These are phyloP conservation scores for Pleodorina starrii DNA, from an alignment of 139 green algal species.

Conservation along the genomic window DNA sequence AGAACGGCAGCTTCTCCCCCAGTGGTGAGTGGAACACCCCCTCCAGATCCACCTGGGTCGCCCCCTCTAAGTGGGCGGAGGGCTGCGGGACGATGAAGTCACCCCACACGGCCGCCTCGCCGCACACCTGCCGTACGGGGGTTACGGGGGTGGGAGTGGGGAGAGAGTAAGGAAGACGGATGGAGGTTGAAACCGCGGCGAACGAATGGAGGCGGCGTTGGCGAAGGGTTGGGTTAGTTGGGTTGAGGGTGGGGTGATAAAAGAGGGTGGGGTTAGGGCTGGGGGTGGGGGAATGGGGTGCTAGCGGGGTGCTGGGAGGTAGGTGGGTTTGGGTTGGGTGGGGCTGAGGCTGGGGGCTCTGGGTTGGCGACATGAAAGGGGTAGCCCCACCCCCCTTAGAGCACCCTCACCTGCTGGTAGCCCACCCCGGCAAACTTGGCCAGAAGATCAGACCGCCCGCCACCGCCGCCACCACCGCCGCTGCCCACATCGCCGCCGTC, in stretches of 20 bases:
- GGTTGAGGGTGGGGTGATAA: too few relatives aligned
- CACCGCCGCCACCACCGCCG: not conserved
- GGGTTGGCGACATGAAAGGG: too few relatives aligned
- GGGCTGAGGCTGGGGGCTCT: too few relatives aligned
- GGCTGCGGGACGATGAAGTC: constrained; percentile 87
- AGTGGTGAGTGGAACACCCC: constrained; percentile 83
- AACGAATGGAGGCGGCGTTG: too few relatives aligned
- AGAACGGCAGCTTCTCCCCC: constrained; percentile 68
- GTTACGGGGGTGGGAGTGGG: not conserved
- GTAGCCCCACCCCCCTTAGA: not conserved
- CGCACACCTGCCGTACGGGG: constrained; percentile 78
- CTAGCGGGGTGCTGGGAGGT: too few relatives aligned
- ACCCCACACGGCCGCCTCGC: constrained; percentile 78
- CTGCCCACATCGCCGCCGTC: not conserved
- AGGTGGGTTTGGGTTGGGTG: too few relatives aligned
- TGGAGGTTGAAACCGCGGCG: too few relatives aligned
- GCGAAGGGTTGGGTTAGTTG: too few relatives aligned
- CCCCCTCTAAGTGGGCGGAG: constrained; percentile 77
- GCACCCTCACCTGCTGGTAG: constrained; percentile 85
- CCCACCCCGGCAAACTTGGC: constrained; percentile 80
- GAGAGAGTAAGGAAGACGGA: not conserved
- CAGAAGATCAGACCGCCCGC: not conserved
- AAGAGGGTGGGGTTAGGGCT: too few relatives aligned
- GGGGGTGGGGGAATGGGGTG: too few relatives aligned
- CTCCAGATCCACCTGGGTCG: constrained; percentile 75